phyloP scores from a whole-genome alignment of 2,329 filamentous ascomycete genomes.

The Fusarium sp. region DNA sequence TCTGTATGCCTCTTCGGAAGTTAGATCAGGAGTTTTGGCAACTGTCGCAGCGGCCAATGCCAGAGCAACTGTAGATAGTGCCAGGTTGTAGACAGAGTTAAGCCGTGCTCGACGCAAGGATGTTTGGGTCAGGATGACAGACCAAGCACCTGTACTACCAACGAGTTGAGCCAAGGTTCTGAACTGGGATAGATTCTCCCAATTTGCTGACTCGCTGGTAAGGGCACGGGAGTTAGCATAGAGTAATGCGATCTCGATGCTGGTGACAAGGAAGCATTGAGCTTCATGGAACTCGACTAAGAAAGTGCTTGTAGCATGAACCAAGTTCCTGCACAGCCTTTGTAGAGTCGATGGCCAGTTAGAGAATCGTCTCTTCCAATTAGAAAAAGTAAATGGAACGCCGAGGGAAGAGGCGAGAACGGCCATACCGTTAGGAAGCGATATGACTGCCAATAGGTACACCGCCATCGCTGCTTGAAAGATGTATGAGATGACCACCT shows the following conservation, averaged over 20 bases:
- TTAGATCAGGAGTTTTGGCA: background rate
- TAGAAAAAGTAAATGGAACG: too few relatives aligned
- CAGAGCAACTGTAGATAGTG: slow-evolving; percentile 3
- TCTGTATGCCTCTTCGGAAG: background rate
- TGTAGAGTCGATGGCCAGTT: too few relatives aligned
- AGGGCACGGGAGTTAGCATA: background rate
- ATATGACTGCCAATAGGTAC: background rate
- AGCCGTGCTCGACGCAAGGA: slow-evolving; percentile 6
- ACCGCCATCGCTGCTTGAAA: slow-evolving; percentile 15
- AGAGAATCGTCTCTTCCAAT: too few relatives aligned
- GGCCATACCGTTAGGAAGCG: too few relatives aligned
- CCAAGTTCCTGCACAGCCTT: background rate
- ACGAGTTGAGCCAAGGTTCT: background rate
- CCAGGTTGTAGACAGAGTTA: background rate
- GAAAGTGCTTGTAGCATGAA: slow-evolving; percentile 11
- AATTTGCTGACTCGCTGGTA: slow-evolving; percentile 8
- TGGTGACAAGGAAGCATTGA: slow-evolving; percentile 21
- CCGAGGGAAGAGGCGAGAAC: too few relatives aligned
- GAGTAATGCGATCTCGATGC: slow-evolving; percentile 7
- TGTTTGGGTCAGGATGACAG: slow-evolving; percentile 1
- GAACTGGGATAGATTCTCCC: slow-evolving; percentile 11
- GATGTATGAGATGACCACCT: slow-evolving; percentile 26
- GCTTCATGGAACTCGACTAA: slow-evolving; percentile 29
- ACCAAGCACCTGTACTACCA: slow-evolving; percentile 16
- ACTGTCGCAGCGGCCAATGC: background rate